These are phyloP conservation scores for Lathyrus aphaca DNA, from an alignment of 306 rosid species.

Conservation along the genomic window DNA sequence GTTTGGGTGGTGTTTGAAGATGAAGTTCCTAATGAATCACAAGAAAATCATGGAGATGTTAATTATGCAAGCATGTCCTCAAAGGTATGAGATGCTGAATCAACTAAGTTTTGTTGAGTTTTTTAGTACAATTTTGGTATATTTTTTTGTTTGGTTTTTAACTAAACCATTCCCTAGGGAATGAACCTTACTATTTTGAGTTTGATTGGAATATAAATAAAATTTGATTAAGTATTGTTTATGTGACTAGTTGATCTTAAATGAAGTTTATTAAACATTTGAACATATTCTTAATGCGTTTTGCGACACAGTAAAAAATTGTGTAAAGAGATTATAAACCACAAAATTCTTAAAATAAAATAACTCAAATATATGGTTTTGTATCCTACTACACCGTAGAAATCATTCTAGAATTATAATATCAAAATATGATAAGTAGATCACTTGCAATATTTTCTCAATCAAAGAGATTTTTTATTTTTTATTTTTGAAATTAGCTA, in stretches of 20 bases:
- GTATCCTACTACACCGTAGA: too few relatives aligned
- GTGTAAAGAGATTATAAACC: too few relatives aligned
- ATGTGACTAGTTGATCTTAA: neutral
- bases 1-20: constrained; percentile 75
- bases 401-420: too few relatives aligned
- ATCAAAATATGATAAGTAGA: too few relatives aligned
- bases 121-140: constrained; percentile 34
- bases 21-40: constrained; percentile 46
- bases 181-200: neutral
- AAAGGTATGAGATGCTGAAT: constrained; percentile 34
- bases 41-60: constrained; percentile 34
- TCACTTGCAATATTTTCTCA: too few relatives aligned
- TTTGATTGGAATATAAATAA: neutral
- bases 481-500: too few relatives aligned
- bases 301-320: too few relatives aligned
- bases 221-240: neutral
- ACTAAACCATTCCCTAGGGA: neutral
- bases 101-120: constrained; percentile 37
- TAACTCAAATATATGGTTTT: too few relatives aligned
- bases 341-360: too few relatives aligned
- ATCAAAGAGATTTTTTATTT: too few relatives aligned
- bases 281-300: too few relatives aligned
- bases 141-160: neutral
- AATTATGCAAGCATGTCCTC: constrained; percentile 38
- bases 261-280: neutral